Evolutionary conservation across 148 eudicot species (phyloP), one percentile per base, ranked within the genome.

Genomic region (Silene latifolia): DNA sequence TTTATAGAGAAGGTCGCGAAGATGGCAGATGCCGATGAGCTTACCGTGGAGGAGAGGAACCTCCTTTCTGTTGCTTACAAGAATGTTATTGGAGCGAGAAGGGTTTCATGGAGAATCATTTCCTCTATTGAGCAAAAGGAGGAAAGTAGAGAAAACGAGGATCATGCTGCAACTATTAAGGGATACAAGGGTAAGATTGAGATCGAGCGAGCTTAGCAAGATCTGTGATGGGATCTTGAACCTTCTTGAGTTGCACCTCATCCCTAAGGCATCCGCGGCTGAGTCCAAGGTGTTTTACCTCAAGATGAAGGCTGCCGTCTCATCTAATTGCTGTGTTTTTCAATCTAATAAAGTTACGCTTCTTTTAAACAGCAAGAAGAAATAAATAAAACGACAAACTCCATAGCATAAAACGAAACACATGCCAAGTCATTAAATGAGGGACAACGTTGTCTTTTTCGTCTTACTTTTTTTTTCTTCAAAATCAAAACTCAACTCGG

Each of bases 221-320:
- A 91, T 89, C 70, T 91, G 96, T 78, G 91, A 86, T 72, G 91
- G 93, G 69, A 91, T 91, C 73, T 66, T 91, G 87, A 77, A 74
- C 67, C 90, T 91, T 44, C 86, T 89, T 0, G 93, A 89, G 46
- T 80, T 88, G 0, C 85, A 89, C 79, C 89, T 89, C 2, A 62
- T 91, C 59, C 91, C 93, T n/a, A 80, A 85, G 12, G 93, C 96
- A 35, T 83, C 93, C 0, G 23, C 86, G 62, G 86, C 88, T 1
- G 96, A 91, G 84, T 91, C 93, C 4, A 91, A 86, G 86, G 93
- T 91, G 69, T 91, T 91, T 77, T 89, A 91, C 85, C 84, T 87
- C 42, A 91, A 91, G 87, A 91, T 91, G 96, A 91, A 91, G 85
- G 96, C n/a, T n/a, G n/a, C n/a, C n/a, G n/a, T n/a, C n/a, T n/a